Evolutionary conservation across 805 yeast genomes (phyloP).

Genomic region (Candida manassasensis): DNA sequence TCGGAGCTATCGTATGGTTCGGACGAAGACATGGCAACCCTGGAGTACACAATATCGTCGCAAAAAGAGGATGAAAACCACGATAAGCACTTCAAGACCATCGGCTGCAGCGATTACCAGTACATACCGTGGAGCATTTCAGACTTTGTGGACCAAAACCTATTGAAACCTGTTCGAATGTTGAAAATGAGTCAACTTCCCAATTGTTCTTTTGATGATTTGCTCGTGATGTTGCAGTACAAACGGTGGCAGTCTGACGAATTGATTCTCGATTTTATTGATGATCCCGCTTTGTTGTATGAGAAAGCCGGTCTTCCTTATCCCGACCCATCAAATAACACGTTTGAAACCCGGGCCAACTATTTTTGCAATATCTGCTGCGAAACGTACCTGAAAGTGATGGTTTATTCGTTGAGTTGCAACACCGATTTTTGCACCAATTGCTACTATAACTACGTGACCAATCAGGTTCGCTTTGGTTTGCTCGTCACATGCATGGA

Average conservation of each 20-base stretch:
- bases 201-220: constrained; percentile 24
- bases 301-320: constrained; percentile 24
- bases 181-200: constrained; percentile 23
- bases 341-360: constrained; percentile 9
- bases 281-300: constrained; percentile 21
- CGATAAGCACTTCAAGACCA: too few species aligned
- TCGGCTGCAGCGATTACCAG: background rate
- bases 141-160: constrained; percentile 20
- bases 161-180: constrained; percentile 17
- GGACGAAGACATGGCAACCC: constrained; percentile 1
- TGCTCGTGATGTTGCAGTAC: constrained; percentile 31
- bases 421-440: constrained; percentile 63
- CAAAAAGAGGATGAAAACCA: too few species aligned
- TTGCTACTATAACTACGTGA: constrained; percentile 64
- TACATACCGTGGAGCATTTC: constrained; percentile 26
- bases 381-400: constrained; percentile 38
- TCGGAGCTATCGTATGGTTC: constrained; percentile 1
- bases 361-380: constrained; percentile 71
- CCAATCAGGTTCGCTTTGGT: constrained; percentile 39
- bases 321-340: constrained; percentile 5
- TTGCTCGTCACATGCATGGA: constrained; percentile 63
- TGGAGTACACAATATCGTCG: constrained; percentile 3
- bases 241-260: constrained; percentile 39
- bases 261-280: constrained; percentile 33
- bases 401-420: constrained; percentile 55